Evolutionary conservation across 352 stramenopile genomes (phyloP).

Genomic region (Nothophytophthora sp.): DNA sequence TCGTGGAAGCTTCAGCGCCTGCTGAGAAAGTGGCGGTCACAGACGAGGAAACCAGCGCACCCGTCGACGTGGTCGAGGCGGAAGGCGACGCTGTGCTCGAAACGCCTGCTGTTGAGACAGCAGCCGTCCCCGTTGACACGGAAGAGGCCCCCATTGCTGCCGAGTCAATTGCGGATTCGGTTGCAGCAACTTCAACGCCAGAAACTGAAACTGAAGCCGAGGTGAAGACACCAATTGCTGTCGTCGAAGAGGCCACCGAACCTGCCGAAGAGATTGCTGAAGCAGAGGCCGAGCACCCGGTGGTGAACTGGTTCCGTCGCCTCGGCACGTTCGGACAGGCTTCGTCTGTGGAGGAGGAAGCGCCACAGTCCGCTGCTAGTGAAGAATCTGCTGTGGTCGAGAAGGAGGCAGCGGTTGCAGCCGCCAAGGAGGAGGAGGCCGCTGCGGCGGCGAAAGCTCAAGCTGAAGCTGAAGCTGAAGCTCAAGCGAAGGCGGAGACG

Average conservation of each 20-base stretch:
- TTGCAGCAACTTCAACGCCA: not conserved
- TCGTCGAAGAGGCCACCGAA: constrained; percentile 2
- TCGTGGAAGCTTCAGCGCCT: constrained; percentile 1
- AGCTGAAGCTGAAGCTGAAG: not conserved
- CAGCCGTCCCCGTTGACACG: not conserved
- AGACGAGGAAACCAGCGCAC: too few species aligned
- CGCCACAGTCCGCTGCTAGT: too few species aligned
- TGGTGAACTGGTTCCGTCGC: constrained; percentile 33
- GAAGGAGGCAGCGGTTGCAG: constrained; percentile 12
- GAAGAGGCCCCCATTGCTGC: not conserved
- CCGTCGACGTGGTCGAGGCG: too few species aligned
- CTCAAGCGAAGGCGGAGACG: constrained; percentile 13
- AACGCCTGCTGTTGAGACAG: not conserved
- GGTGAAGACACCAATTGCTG: not conserved
- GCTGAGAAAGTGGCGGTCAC: constrained; percentile 2
- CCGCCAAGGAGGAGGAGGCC: constrained; percentile 13
- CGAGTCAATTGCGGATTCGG: not conserved
- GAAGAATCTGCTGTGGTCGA: constrained; percentile 6
- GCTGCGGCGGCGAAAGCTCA: constrained; percentile 1
- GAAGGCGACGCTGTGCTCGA: too few species aligned
- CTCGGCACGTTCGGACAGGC: constrained; percentile 25
- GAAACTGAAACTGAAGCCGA: constrained; percentile 3
- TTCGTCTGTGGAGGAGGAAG: constrained; percentile 14
- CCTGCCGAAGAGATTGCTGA: constrained; percentile 16
- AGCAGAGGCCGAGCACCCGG: constrained; percentile 18